phyloP scores from a whole-genome alignment of 148 eudicot species.

The Diospyros lotus region DNA sequence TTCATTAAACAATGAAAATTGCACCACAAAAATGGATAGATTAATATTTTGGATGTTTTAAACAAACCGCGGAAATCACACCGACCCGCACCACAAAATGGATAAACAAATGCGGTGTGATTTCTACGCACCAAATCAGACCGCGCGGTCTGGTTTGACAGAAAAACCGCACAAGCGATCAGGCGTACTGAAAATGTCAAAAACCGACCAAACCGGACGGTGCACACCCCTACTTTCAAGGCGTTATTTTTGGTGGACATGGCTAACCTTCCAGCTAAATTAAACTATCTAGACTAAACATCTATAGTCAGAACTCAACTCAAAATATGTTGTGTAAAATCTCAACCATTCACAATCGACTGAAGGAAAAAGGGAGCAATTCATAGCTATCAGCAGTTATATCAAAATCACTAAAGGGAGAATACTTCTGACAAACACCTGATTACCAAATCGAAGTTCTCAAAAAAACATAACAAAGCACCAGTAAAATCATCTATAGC shows the following conservation, averaged over 20 bases:
- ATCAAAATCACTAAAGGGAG: background rate
- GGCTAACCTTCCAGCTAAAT: background rate
- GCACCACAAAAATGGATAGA: no score
- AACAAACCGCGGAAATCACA: no score
- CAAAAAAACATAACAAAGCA: background rate
- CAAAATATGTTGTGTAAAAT: background rate
- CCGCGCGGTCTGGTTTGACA: no score
- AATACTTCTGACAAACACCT: background rate
- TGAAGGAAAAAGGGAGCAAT: background rate
- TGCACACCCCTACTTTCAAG: background rate
- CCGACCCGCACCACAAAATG: no score
- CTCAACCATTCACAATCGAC: background rate
- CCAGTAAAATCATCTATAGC: background rate
- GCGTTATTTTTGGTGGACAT: background rate
- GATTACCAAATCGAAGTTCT: background rate
- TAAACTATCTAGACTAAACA: no score
- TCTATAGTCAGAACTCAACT: background rate
- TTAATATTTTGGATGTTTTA: no score
- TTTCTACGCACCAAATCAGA: no score
- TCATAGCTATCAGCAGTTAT: background rate
- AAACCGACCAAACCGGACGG: no score
- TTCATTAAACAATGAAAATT: no score
- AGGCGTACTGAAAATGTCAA: no score
- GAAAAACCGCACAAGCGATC: no score
- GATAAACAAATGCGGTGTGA: no score